phyloP scores from a whole-genome alignment of 805 yeast genomes.

The Starmerella scarabaei region DNA sequence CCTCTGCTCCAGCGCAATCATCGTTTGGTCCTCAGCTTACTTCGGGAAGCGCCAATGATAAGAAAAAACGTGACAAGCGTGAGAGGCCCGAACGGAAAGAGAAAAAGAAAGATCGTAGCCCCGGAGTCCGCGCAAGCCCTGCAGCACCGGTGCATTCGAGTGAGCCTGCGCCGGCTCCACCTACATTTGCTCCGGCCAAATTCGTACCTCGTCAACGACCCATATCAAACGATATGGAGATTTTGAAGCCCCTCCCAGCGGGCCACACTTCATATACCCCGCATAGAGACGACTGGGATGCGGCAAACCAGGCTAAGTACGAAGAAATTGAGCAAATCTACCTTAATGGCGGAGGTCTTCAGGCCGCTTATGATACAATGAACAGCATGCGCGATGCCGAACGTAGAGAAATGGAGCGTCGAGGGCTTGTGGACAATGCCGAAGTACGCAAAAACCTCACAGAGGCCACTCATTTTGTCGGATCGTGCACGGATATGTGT shows the following conservation, averaged over 20 bases:
- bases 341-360: slow-evolving; percentile 40
- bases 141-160: too few relatives aligned
- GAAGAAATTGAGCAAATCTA: slow-evolving; percentile 35
- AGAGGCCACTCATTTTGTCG: slow-evolving; percentile 78
- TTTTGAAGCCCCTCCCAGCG: slow-evolving; percentile 12
- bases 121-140: too few relatives aligned
- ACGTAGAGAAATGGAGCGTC: slow-evolving; percentile 60
- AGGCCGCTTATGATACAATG: slow-evolving; percentile 55
- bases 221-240: slow-evolving; percentile 5
- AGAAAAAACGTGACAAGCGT: too few relatives aligned
- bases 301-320: slow-evolving; percentile 55
- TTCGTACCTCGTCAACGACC: slow-evolving; percentile 5
- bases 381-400: slow-evolving; percentile 64
- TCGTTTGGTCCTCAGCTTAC: too few relatives aligned
- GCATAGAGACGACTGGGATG: slow-evolving; percentile 46
- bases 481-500: slow-evolving; percentile 89
- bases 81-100: too few relatives aligned
- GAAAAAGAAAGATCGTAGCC: too few relatives aligned
- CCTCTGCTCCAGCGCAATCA: too few relatives aligned
- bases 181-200: slow-evolving; percentile 2
- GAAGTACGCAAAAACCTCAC: slow-evolving; percentile 68
- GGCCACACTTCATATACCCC: slow-evolving; percentile 6
- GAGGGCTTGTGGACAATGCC: slow-evolving; percentile 78
- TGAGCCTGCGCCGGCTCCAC: too few relatives aligned
- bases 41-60: too few relatives aligned